Evolutionary conservation across 2,329 filamentous ascomycete species (phyloP), one percentile per base, ranked within the genome.

Genomic region (Nemania bipapillata): DNA sequence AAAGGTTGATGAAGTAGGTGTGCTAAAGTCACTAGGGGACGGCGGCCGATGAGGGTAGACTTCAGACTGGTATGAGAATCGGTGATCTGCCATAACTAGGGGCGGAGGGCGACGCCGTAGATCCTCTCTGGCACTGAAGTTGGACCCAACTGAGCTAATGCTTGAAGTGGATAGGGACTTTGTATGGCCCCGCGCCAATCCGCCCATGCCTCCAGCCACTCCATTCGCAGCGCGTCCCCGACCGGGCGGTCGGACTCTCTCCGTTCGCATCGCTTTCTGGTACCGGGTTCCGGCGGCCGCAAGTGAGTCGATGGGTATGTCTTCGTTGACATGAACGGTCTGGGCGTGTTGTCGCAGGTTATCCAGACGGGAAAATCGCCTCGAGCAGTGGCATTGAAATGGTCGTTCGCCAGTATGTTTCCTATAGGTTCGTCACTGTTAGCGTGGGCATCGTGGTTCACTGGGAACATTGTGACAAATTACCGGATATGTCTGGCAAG

Each of bases 401-500:
- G 96, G 96, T 30, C 96, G 90, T 83, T 99, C 96, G 61, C 96
- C 96, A 0, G 96, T 99, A 77, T 99, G 96, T 87, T 98, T 98
- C 75, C 94, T 96, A 59, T 73, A 60, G 72, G 79, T 22, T 71
- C 78, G 74, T 69, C 66, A 69, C 71, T 78, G 74, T 69, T 66
- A 69, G 57, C 62, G 53, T 42, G 65, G 49, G 42, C 70, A 64
- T 52, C 56, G 32, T 52, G 54, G 9, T 52, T 26, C n/a, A 22
- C 12, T 17, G 12, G 30, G 28, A 22, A 12, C 9, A 26, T 65
- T 75, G 40, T n/a, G 24, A 55, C 63, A 63, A 79, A 83, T 71
- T 86, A 94, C 91, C 94, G 89, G 74, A 99, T 98, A 77, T 99
- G 96, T 59, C 96, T 88, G 17, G 95, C 95, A 69, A 99, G 81